Evolutionary conservation across 805 yeast genomes (phyloP), one percentile per base, ranked within the genome.

Genomic region (Candida tammaniensis): DNA sequence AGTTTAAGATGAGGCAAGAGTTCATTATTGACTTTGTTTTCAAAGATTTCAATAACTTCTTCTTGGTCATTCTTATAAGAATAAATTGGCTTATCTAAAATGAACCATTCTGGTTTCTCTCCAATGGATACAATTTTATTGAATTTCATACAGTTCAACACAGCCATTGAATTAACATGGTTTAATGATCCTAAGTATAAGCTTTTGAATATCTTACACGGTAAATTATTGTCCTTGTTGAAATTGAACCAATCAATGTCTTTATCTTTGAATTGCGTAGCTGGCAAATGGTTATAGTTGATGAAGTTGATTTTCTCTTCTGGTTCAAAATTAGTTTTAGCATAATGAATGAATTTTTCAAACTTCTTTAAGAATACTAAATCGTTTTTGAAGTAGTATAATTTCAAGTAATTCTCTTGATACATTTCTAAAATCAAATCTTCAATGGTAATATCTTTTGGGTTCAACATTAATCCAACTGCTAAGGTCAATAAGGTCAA

Each of bases 91-190:
- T 32, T 19, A 23, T 36, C 21, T 24, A 31, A 7, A 2, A 22
- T 12, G 26, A 56, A 49, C 69, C 69, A 64, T 5, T 28, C 24
- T 0, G 70, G 70, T 33, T 49, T 47, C 38, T 61, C 68, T 18
- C 68, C 70, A 18, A 64, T 51, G 2, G 66, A 56, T 3, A 63
- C 52, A 17, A 63, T 40, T 22, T 49, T 47, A 9, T 49, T 42
- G 26, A 61, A 47, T 12, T 49, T 44, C 36, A 52, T 41, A 2
- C 55, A 30, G 21, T 49, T 39, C 29, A 62, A 33, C 3, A 64
- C 42, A 1, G 63, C 52, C 1, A 35, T 35, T 1, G 68, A 62
- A 29, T 51, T 52, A 4, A 68, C 66, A 44, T 61, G 68, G 29
- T 44, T 44, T 24, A 53, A 43, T 1, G 65, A 56, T 0, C 69